Conservation (phyloP, 352 stramenopile species). For the Phytophthora sp. region DNA sequence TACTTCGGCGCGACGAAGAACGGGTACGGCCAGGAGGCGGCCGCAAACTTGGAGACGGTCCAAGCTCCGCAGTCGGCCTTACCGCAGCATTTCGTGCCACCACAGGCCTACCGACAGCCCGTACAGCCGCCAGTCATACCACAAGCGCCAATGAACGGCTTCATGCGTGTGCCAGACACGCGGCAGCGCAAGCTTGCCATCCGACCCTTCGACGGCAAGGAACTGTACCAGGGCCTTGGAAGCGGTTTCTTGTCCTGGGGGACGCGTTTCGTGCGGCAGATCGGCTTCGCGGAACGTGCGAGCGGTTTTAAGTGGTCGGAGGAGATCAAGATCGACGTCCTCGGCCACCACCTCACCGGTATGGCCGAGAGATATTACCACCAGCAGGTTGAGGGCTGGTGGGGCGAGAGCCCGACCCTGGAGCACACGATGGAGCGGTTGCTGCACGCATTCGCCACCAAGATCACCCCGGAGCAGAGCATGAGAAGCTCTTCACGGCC, state of each 20-base stretch:
- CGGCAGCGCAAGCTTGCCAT: slow-evolving; percentile 13
- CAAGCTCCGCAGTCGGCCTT: slow-evolving; percentile 1
- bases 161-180: slow-evolving; percentile 4
- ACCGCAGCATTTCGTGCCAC: slow-evolving; percentile 3
- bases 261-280: background rate
- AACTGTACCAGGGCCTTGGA: slow-evolving; percentile 14
- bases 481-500: slow-evolving; percentile 25
- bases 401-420: slow-evolving; percentile 1
- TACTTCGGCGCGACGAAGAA: slow-evolving; percentile 5
- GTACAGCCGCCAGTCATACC: background rate
- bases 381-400: slow-evolving; percentile 10
- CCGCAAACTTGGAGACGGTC: slow-evolving; percentile 1
- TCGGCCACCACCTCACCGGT: background rate
- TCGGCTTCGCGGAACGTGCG: background rate
- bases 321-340: slow-evolving; percentile 6
- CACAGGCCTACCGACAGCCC: background rate
- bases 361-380: slow-evolving; percentile 24
- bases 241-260: slow-evolving; percentile 4
- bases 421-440: slow-evolving; percentile 13
- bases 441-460: slow-evolving; percentile 16
- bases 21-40: background rate
- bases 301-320: background rate
- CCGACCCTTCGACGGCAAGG: slow-evolving; percentile 11
- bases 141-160: background rate
- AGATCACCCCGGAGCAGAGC: slow-evolving; percentile 10